These are phyloP conservation scores for Anthostomella pinea DNA, from an alignment of 2,329 filamentous ascomycete species.

Conservation along the genomic window DNA sequence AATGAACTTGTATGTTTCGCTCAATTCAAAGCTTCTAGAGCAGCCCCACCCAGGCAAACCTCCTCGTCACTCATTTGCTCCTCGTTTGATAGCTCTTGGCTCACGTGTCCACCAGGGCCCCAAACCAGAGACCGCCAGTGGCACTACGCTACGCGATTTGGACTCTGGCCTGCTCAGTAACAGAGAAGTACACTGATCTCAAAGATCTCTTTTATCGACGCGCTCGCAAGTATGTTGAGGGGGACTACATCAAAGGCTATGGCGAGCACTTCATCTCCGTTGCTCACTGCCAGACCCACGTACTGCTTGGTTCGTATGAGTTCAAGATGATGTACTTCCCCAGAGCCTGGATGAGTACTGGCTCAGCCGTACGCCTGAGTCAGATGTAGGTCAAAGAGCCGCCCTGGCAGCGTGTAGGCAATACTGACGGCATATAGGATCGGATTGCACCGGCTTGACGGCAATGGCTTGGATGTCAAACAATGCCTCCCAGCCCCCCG, in stretches of 20 bases:
- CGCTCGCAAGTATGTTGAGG: conserved; percentile 84
- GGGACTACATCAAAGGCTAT: conserved; percentile 87
- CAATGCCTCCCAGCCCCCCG: conserved; percentile 81
- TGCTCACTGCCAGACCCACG: conserved; percentile 81
- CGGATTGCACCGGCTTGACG: conserved; percentile 84
- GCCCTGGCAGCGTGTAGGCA: conserved; percentile 30
- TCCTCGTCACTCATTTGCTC: conserved; percentile 9
- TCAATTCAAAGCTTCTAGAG: no score
- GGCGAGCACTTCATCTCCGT: conserved; percentile 86
- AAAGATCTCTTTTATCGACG: conserved; percentile 89
- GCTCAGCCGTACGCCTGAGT: conserved; percentile 72
- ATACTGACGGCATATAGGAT: conserved; percentile 68
- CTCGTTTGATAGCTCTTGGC: no score
- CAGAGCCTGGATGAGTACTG: conserved; percentile 89
- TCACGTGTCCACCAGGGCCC: conserved; percentile 61
- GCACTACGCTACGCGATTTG: conserved; percentile 93
- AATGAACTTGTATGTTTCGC: conserved; percentile 67
- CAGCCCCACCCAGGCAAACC: no score
- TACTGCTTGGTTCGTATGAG: conserved; percentile 77
- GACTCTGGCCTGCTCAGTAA: conserved; percentile 84
- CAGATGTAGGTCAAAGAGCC: conserved; percentile 65
- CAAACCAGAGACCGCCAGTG: conserved; percentile 79
- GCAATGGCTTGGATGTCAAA: conserved; percentile 81
- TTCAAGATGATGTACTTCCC: conserved; percentile 99
- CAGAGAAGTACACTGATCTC: conserved; percentile 74